These are phyloP conservation scores for Mycena haematopus DNA, from an alignment of 768 basidiomycete species.

Conservation along the genomic window DNA sequence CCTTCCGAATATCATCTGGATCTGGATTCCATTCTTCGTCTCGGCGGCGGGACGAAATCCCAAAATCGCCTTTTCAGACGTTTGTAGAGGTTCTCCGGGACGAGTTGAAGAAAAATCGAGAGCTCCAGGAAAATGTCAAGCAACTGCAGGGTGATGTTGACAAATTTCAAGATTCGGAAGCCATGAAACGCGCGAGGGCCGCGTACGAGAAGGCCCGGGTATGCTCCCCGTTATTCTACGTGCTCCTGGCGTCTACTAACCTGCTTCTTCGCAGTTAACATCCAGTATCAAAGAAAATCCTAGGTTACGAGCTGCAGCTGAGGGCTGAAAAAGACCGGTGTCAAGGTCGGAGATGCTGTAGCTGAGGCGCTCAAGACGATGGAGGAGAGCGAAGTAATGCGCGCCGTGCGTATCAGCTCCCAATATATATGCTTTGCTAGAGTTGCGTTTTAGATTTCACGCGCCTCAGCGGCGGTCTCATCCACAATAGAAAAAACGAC, in stretches of 20 bases:
- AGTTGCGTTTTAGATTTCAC: conserved; percentile 65
- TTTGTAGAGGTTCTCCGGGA: conserved; percentile 95
- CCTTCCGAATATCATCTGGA: conserved; percentile 26
- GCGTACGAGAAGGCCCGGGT: conserved; percentile 96
- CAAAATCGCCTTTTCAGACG: conserved; percentile 93
- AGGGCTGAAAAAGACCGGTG: conserved; percentile 86
- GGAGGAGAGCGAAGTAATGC: conserved; percentile 94
- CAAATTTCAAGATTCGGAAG: conserved; percentile 95
- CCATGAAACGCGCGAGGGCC: conserved; percentile 90
- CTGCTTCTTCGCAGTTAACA: conserved; percentile 61
- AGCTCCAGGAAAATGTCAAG: conserved; percentile 95
- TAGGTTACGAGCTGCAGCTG: conserved; percentile 86
- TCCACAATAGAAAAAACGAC: conserved; percentile 87
- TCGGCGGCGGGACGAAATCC: conserved; percentile 64
- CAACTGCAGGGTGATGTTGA: conserved; percentile 97
- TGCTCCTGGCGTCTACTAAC: conserved; percentile 15
- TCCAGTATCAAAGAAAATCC: conserved; percentile 98
- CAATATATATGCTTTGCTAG: background rate
- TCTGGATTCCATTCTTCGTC: conserved; percentile 73
- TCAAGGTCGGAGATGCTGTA: conserved; percentile 94
- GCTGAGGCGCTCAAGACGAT: conserved; percentile 89
- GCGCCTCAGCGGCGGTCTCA: conserved; percentile 86
- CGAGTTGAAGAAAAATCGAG: conserved; percentile 91
- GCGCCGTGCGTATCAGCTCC: conserved; percentile 62
- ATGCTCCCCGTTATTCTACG: conserved; percentile 39